Conservation (phyloP, 2,329 filamentous ascomycete genomes). For the Dryadomyces quercus-mongolicae region DNA sequence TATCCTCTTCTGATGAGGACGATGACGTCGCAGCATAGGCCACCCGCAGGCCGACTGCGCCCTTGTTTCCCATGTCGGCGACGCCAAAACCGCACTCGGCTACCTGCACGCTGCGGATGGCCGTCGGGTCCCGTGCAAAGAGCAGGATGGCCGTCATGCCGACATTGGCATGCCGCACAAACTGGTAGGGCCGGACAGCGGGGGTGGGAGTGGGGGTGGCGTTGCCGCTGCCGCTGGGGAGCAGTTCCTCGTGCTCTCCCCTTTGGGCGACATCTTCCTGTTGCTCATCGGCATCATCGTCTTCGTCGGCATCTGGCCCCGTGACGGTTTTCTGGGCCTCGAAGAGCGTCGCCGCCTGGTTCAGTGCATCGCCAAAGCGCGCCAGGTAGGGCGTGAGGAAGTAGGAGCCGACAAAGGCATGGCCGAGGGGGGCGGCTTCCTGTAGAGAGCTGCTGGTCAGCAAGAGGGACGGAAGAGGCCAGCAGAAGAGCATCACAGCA, state of each 20-base stretch:
- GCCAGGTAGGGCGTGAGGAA: slow-evolving; percentile 67
- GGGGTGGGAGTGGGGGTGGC: neutral
- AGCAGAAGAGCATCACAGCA: neutral
- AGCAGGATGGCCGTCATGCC: slow-evolving; percentile 87
- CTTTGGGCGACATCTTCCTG: neutral
- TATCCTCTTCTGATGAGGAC: no score
- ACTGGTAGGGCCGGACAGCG: slow-evolving; percentile 43
- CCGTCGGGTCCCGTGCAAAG: slow-evolving; percentile 55
- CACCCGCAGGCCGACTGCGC: slow-evolving; percentile 69
- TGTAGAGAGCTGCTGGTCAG: slow-evolving; percentile 55
- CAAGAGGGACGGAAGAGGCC: neutral
- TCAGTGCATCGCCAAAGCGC: slow-evolving; percentile 58
- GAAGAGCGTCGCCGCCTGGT: slow-evolving; percentile 46
- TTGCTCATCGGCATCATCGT: slow-evolving; percentile 3
- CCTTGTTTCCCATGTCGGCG: slow-evolving; percentile 90
- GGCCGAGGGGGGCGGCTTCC: slow-evolving; percentile 75
- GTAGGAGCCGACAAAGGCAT: slow-evolving; percentile 75
- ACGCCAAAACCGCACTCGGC: slow-evolving; percentile 76
- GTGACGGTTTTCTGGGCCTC: neutral
- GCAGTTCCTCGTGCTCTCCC: neutral
- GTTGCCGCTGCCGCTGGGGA: neutral
- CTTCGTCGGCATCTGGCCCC: neutral
- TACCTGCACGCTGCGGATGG: slow-evolving; percentile 56
- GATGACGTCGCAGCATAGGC: slow-evolving; percentile 32
- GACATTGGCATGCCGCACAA: slow-evolving; percentile 59